Evolutionary conservation across 2,329 filamentous ascomycete genomes (phyloP), one percentile per base, ranked within the genome.

Genomic region (Coleophoma cylindrospora): DNA sequence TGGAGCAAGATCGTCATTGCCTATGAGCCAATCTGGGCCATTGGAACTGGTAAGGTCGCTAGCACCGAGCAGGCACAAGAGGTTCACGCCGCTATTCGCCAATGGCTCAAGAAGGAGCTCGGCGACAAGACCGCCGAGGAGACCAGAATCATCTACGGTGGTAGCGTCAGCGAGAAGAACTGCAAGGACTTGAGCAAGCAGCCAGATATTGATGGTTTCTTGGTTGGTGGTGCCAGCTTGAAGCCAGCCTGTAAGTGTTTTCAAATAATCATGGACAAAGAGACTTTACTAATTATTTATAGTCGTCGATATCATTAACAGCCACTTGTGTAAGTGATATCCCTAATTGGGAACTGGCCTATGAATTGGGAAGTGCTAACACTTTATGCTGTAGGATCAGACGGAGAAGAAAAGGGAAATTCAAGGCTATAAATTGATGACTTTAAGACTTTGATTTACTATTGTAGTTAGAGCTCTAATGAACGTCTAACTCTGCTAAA

Each of bases 1-100:
- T 99, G 94, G 94, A 81, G 77, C 66, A 94, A 94, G 78, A 82
- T 99, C 58, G 94, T 99, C 69, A 81, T 99, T 65, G 94, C 94
- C 66, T 99, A 99, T 74, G 94, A 99, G 82, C 94, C 94, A 66
- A 95, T 99, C 79, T 99, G 94, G 92, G 91, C 83, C 69, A 87
- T 84, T 62, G 92, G 92, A 62, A 97, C 94, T 60, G 94, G 94
- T 72, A 95, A 94, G 78, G 90, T 95, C 59, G 90, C 90, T 62
- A 87, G 85, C 57, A 91, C 84, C 53, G 79, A 90, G 74, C 91
- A 96, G 80, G 91, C 91, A 51, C 91, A 96, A 77, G 90, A 95
- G 71, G 90, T 94, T 53, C 91, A 96, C 77, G 89, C 86, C 64
- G 90, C 87, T 59, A 95, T 99, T 74, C 88, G 94, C 63, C 76